Evolutionary conservation across 805 yeast species (phyloP), one percentile per base, ranked within the genome.

Genomic region (Wickerhamiella spandovensis): DNA sequence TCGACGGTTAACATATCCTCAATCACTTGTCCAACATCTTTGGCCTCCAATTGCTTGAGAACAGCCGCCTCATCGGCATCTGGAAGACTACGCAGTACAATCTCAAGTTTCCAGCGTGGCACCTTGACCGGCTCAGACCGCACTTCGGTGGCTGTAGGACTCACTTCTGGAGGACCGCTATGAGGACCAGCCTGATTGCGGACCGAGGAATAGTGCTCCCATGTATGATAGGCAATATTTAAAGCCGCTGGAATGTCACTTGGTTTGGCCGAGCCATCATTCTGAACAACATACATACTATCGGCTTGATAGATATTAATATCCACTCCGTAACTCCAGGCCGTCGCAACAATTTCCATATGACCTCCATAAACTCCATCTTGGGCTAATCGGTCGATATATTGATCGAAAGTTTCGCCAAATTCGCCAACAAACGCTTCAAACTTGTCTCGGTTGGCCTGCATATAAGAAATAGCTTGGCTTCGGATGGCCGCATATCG

Each of bases 121-220:
- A 56, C 53, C 9, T 53, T 53, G 12, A 15, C 24, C 15, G 30
- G 20, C 17, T n/a, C 32, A 21, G 45, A 10, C 21, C 5, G 21
- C 2, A 15, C 39, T n/a, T 35, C 9, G 20, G 39, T n/a, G 2
- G 20, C 20, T 2, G n/a, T 32, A 1, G 54, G 52, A 20, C 37
- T 46, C 6, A 63, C 58, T 12, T 54, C 50, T 1, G 67, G 66
- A 7, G 53, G 51, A 4, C 72, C 72, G 5, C 52, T 45, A 44
- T 63, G 67, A 3, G 73, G 72, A 1, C 71, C 72, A 15, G 54
- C 57, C n/a, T 59, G 48, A 46, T 66, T 63, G 23, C 73, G 57
- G 3, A 68, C 68, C 12, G 70, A 66, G 12, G 72, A 67, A 49
- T 70, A 70, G 55, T 69, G 73, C 51, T 70, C 73, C 73, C 73